phyloP scores from a whole-genome alignment of 768 basidiomycete genomes.

The Leucogyrophana mollusca region DNA sequence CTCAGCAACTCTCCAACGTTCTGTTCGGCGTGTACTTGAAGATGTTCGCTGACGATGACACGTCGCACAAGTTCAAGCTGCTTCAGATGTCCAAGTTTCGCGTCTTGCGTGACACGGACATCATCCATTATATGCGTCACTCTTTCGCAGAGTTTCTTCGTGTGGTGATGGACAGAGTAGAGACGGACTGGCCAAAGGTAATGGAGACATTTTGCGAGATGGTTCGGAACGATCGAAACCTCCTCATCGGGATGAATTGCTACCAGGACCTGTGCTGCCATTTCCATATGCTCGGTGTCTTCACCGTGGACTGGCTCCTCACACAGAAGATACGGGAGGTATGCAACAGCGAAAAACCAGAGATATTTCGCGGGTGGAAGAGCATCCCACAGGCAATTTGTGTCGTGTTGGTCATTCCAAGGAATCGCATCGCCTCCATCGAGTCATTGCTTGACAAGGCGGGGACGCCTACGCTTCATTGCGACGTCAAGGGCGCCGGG shows the following conservation, averaged over 20 bases:
- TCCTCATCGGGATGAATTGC: slow-evolving; percentile 27
- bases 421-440: slow-evolving; percentile 19
- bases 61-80: slow-evolving; percentile 9
- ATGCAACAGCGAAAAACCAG: slow-evolving; percentile 1
- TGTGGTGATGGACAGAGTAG: slow-evolving; percentile 35
- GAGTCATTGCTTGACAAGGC: slow-evolving; percentile 18
- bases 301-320: slow-evolving; percentile 26
- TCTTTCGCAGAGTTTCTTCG: slow-evolving; percentile 47
- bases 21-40: slow-evolving; percentile 25
- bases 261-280: slow-evolving; percentile 49
- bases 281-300: slow-evolving; percentile 39
- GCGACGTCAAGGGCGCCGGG: slow-evolving; percentile 12
- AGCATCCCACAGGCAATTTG: slow-evolving; percentile 29
- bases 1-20: slow-evolving; percentile 22
- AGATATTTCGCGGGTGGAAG: slow-evolving; percentile 29
- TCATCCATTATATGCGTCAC: slow-evolving; percentile 46
- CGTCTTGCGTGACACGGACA: slow-evolving; percentile 7
- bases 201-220: slow-evolving; percentile 33
- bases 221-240: slow-evolving; percentile 9
- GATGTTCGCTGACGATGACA: slow-evolving; percentile 31
- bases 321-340: slow-evolving; percentile 10
- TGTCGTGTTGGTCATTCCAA: slow-evolving; percentile 32
- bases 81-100: slow-evolving; percentile 2
- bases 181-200: slow-evolving; percentile 40
- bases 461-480: slow-evolving; percentile 20